Evolutionary conservation across 305 asterid genomes (phyloP), one percentile per base, ranked within the genome.

Genomic region (Fraxinus dipetala): DNA sequence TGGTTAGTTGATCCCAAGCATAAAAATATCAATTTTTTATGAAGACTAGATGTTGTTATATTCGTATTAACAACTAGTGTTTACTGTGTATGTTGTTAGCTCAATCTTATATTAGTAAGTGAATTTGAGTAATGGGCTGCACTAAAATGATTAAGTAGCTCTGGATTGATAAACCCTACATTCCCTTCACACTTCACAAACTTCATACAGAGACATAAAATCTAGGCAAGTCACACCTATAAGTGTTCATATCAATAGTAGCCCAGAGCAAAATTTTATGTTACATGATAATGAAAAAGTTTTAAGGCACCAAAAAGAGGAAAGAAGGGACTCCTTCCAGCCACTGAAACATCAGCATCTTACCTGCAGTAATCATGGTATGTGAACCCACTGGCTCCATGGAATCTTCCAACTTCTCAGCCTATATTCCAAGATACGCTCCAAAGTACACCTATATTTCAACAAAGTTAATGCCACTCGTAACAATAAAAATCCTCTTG

Each of bases 381-480:
- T 48, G 70, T 69, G 79, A 86, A 84, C 79, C 74, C 81, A 67
- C 38, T 28, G 30, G 86, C 78, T 56, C 85, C 72, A 75, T 75
- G 59, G 79, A 80, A 82, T 45, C 81, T 78, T 48, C 86, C 87
- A 84, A 86, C 76, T 80, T 82, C 84, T 79, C 82, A 79, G 83
- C 78, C 87, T 82, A 79, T 75, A 74, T 83, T 87, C 86, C 88
- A 67, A 83, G 84, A 83, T 80, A 81, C 69, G 83, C 86, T 79
- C 87, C 86, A 78, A 61, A 72, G 77, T 80, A 84, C 78, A 85
- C 88, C 90, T 83, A 85, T 80, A 78, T 78, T 78, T 65, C 86
- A 85, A 81, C 85, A 78, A 80, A 73, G 80, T 78, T 67, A 85
- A 79, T 81, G 54, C 67, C 78, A 63, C 84, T 83, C 72, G 11